Evolutionary conservation across 371 early-diverging fungal species (phyloP).

Genomic region (Apophysomyces trapeziformis): DNA sequence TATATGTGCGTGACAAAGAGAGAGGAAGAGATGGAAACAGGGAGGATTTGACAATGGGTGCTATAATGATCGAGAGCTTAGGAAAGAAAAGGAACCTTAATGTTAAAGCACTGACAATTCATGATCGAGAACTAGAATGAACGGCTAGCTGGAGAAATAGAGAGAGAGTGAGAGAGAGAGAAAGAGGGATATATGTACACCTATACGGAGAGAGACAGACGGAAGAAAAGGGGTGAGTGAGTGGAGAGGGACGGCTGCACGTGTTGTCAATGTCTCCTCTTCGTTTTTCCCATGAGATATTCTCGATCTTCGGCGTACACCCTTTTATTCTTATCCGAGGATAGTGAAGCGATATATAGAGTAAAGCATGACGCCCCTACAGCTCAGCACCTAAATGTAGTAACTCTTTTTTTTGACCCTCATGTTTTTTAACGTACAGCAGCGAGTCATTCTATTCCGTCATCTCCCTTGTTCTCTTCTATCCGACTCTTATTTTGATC

Average conservation of each 20-base stretch:
- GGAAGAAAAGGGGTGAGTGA: not conserved
- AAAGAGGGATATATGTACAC: not conserved
- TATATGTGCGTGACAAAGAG: too few species aligned
- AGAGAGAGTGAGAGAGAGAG: too few species aligned
- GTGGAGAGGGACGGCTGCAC: not conserved
- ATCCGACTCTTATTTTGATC: not conserved
- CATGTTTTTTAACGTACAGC: not conserved
- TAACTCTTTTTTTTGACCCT: too few species aligned
- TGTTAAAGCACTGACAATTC: not conserved
- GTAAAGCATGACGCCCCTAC: not conserved
- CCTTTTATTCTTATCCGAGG: not conserved
- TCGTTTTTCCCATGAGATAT: not conserved
- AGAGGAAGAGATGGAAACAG: not conserved
- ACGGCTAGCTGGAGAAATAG: too few species aligned
- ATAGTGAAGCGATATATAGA: not conserved
- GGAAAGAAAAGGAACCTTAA: not conserved
- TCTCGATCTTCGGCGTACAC: constrained; percentile 1
- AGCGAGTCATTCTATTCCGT: not conserved
- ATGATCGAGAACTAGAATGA: too few species aligned
- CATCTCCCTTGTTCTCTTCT: not conserved
- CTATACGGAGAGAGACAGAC: not conserved
- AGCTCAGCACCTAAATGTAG: not conserved
- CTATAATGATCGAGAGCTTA: not conserved
- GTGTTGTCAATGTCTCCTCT: constrained; percentile 10
- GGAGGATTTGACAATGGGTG: not conserved